Base-by-base conservation (phyloP, 352 stramenopile genomes). In the Globisporangium cylindrosporum region DNA sequence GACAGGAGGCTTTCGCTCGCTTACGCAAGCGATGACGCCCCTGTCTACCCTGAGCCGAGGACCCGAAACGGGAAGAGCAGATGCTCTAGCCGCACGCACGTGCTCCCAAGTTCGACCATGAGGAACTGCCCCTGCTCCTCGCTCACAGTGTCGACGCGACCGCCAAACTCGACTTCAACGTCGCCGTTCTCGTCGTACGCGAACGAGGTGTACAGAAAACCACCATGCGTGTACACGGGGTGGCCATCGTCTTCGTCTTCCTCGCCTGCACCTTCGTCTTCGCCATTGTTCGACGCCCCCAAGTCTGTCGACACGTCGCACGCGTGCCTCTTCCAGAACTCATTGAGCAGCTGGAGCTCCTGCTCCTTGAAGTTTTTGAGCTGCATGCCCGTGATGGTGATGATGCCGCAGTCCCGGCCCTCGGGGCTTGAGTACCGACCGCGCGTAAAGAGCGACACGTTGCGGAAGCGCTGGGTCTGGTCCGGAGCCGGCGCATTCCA, bases 311-410 rank as follows among this genome's bases (percentile, higher is more conserved):
- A 59, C 15, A 9, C 12, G 14, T 29, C 24, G 58, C 15, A 48
- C n/a, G 18, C 22, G 58, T 63, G 58, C 29, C 53, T 48, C 22
- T 48, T 48, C 36, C 58, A 34, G 22, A 63, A 48, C 22, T 64
- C 34, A 22, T 64, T 41, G 36, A 54, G 22, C 8, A 41, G 32
- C 41, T 49, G 36, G 34, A 64, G 58, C 22, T 64, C 34, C 36
- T 64, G 58, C 36, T 64, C 58, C 6, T 53, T 64, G 22, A 64
- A 64, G 41, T 64, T 25, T 25, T 64, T 64, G 38, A 56, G 59
- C n/a, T 27, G 59, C 38, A 64, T 34, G 15, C 59, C 59, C 1
- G 59, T 64, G 24, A 64, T 43, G 14, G 38, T 36, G 12, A 64
- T n/a, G 7, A 64, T 41, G 4, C 38, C 24, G 15, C 38, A 34